Evolutionary conservation across 2,329 filamentous ascomycete genomes (phyloP).

Genomic region (Epichloe uncinata): DNA sequence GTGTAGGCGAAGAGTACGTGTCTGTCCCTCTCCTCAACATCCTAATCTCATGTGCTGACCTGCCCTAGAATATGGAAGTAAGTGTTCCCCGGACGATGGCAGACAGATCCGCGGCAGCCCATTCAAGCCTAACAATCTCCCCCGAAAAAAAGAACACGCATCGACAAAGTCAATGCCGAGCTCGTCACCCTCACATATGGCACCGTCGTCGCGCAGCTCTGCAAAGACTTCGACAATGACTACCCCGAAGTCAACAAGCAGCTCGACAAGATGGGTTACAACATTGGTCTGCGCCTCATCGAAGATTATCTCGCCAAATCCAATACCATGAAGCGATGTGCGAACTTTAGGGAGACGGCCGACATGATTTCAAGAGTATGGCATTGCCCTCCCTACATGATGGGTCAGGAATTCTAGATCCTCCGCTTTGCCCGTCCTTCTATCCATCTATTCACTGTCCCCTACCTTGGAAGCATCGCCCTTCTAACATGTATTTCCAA

Average conservation of each 20-base stretch:
- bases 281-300: constrained; percentile 88
- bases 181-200: constrained; percentile 95
- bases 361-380: constrained; percentile 87
- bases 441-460: not conserved
- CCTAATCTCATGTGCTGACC: constrained; percentile 11
- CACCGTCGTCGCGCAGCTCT: constrained; percentile 91
- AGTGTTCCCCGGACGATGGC: constrained; percentile 23
- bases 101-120: not conserved
- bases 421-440: not conserved
- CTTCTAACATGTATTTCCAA: not conserved
- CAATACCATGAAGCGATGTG: constrained; percentile 74
- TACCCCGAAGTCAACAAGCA: constrained; percentile 96
- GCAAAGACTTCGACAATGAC: constrained; percentile 89
- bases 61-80: constrained; percentile 78
- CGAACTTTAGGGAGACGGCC: constrained; percentile 88
- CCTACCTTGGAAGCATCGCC: not conserved
- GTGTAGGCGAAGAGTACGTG: constrained; percentile 50
- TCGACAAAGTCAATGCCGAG: constrained; percentile 97
- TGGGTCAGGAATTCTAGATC: not conserved
- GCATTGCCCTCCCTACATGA: too few relatives aligned
- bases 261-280: constrained; percentile 98
- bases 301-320: constrained; percentile 97
- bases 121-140: constrained; percentile 16
- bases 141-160: constrained; percentile 63
- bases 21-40: constrained; percentile 8